phyloP scores from a whole-genome alignment of 139 green algal genomes.

The Coelastrella sp. region DNA sequence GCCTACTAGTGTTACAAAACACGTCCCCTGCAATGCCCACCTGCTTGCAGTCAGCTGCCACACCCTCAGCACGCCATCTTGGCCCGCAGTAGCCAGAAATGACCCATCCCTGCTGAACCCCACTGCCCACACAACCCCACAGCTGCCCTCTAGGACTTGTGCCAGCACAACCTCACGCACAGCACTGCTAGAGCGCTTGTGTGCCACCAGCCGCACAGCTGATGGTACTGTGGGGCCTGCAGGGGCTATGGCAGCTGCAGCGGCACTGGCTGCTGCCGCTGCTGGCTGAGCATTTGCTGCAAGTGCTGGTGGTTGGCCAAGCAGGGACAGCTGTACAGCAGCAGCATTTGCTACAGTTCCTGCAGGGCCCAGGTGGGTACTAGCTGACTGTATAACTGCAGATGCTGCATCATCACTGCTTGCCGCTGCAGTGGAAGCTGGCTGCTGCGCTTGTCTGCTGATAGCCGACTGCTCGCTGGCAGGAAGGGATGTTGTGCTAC shows the following conservation, averaged over 20 bases:
- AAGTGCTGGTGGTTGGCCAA: background rate
- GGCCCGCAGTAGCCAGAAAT: conserved; percentile 89
- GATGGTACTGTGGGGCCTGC: background rate
- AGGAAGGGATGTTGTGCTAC: too few species aligned
- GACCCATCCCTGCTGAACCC: conserved; percentile 79
- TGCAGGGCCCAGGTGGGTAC: too few species aligned
- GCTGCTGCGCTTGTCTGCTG: background rate
- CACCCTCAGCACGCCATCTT: conserved; percentile 85
- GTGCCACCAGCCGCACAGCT: conserved; percentile 24
- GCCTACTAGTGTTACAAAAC: too few species aligned
- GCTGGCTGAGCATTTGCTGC: background rate
- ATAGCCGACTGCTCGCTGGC: background rate
- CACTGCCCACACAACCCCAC: conserved; percentile 83
- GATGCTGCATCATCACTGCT: background rate
- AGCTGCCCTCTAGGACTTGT: conserved; percentile 37
- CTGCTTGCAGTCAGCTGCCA: conserved; percentile 73
- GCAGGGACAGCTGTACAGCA: background rate
- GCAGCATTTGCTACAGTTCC: background rate
- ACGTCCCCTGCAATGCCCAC: background rate
- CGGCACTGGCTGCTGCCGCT: conserved; percentile 9
- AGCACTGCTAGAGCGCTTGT: conserved; percentile 26
- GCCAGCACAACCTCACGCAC: conserved; percentile 27
- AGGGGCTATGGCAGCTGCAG: background rate
- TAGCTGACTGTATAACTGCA: too few species aligned
- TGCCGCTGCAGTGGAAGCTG: background rate